A percentile compares a stretch with the other conserved stretches of the same genome.
Evolutionary conservation across 2,329 filamentous ascomycete species (phyloP).

Genomic region (Monilinia fructicola): DNA sequence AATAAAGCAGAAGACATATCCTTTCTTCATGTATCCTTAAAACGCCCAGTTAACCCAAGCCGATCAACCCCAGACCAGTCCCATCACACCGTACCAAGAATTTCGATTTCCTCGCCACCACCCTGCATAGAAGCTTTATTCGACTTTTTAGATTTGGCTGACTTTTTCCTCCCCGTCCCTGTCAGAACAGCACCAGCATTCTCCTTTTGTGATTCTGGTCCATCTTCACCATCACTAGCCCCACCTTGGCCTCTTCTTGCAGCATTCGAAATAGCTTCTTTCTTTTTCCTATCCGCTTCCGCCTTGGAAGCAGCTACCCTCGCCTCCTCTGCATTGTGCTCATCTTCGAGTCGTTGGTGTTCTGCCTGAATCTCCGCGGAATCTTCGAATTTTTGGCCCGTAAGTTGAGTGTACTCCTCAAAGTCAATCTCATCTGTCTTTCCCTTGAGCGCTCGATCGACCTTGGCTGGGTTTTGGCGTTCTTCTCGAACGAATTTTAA

Average conservation of each 20-base stretch:
- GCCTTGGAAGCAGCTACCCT: conserved; percentile 46
- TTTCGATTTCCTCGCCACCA: conserved; percentile 39
- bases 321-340: conserved; percentile 50
- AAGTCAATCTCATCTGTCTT: conserved; percentile 60
- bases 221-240: conserved; percentile 27
- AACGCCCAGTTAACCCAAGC: conserved; percentile 11
- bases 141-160: conserved; percentile 34
- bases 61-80: neutral
- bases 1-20: neutral
- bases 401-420: conserved; percentile 58
- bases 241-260: conserved; percentile 26
- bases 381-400: conserved; percentile 54
- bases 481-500: conserved; percentile 83
- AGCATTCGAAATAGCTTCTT: conserved; percentile 33
- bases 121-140: conserved; percentile 34
- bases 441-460: conserved; percentile 64
- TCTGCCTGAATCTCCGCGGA: conserved; percentile 58
- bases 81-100: conserved; percentile 31
- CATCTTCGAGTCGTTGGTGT: conserved; percentile 45
- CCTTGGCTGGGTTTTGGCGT: conserved; percentile 59
- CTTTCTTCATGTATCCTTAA: neutral
- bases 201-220: conserved; percentile 25
- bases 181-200: neutral
- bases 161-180: conserved; percentile 26
- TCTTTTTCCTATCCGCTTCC: conserved; percentile 35